phyloP scores from a whole-genome alignment of 345 rosid species.

The Pistacia vera region DNA sequence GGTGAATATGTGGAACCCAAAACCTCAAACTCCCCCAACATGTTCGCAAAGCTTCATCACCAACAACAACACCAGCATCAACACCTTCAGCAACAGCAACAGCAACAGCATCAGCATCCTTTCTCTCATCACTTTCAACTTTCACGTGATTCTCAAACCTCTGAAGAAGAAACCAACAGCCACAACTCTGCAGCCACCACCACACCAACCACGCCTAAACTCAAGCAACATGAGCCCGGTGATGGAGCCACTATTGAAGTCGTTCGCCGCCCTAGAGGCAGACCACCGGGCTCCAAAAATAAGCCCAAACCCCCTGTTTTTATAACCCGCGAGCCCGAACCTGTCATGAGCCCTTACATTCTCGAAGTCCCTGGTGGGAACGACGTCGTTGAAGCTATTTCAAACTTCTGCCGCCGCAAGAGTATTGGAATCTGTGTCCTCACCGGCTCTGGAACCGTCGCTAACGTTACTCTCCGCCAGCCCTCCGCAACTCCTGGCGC shows the following conservation, averaged over 20 bases:
- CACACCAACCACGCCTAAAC: conserved; percentile 8
- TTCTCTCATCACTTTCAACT: conserved; percentile 53
- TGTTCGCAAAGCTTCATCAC: conserved; percentile 66
- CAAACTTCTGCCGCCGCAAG: conserved; percentile 70
- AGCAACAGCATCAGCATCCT: conserved; percentile 33
- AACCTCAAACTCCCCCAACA: conserved; percentile 33
- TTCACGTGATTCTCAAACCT: conserved; percentile 38
- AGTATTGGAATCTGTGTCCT: conserved; percentile 65
- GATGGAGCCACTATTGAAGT: conserved; percentile 78
- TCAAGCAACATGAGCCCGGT: conserved; percentile 20
- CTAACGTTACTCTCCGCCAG: conserved; percentile 86
- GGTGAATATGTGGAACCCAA: conserved; percentile 55
- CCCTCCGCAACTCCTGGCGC: conserved; percentile 75
- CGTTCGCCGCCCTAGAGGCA: conserved; percentile 79
- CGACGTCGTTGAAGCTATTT: conserved; percentile 69
- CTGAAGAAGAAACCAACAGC: conserved; percentile 28
- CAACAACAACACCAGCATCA: conserved; percentile 31
- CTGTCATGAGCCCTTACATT: conserved; percentile 84
- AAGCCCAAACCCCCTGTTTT: conserved; percentile 74
- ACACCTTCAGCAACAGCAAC: conserved; percentile 33
- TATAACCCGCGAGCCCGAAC: conserved; percentile 66
- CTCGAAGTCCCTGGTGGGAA: conserved; percentile 75
- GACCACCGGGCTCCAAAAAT: conserved; percentile 92
- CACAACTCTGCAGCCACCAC: conserved; percentile 20
- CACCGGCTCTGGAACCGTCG: conserved; percentile 82